A percentile compares a stretch with the other conserved stretches of the same genome.
These are phyloP conservation scores for Mimosa bimucronata DNA, from an alignment of 306 rosid genomes.

Conservation along the genomic window DNA sequence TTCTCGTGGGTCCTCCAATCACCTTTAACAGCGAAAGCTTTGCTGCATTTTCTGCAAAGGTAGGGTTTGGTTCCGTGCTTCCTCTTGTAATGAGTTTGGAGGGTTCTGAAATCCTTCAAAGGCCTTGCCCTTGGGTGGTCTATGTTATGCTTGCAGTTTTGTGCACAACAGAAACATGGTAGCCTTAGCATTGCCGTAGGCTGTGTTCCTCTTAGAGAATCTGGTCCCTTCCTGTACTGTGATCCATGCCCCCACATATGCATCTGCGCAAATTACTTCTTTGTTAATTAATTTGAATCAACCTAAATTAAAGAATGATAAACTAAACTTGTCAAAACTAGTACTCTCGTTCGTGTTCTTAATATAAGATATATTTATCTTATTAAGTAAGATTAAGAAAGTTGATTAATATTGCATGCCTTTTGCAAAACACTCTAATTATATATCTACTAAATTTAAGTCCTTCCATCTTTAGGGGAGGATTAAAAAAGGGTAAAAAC, in stretches of 20 bases:
- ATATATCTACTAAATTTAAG: too few species aligned
- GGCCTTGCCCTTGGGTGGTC: constrained; percentile 68
- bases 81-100: constrained; percentile 77
- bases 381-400: too few species aligned
- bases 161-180: constrained; percentile 72
- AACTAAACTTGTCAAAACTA: too few species aligned
- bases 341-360: background rate
- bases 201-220: constrained; percentile 64
- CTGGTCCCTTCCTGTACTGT: constrained; percentile 64
- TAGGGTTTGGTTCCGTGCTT: constrained; percentile 78
- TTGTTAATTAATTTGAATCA: background rate
- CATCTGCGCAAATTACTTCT: constrained; percentile 48
- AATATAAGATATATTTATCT: too few species aligned
- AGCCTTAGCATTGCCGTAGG: constrained; percentile 66
- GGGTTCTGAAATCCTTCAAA: constrained; percentile 76
- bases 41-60: constrained; percentile 60
- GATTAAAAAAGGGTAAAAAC: too few species aligned
- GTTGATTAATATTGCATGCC: too few species aligned
- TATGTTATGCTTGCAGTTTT: constrained; percentile 72
- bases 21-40: constrained; percentile 75
- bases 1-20: constrained; percentile 88
- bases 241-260: constrained; percentile 93
- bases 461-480: too few species aligned
- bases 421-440: too few species aligned
- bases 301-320: background rate